Evolutionary conservation across 179 eudicot genomes (phyloP).

Genomic region (Silene noctiflora): DNA sequence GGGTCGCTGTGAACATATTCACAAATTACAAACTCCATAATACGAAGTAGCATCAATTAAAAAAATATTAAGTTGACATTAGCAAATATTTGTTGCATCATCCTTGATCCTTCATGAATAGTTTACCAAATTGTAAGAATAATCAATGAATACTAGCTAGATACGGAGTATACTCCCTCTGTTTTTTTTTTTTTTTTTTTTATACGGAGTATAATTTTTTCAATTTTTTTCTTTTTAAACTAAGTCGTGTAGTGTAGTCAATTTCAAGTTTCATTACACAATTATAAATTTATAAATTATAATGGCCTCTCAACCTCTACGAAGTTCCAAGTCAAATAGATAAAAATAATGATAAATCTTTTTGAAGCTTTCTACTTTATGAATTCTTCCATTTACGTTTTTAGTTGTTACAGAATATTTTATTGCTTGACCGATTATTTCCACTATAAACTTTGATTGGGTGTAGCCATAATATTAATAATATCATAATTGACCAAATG

Average conservation of each 20-base stretch:
- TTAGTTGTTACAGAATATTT: background rate
- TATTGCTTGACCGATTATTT: background rate
- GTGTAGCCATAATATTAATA: background rate
- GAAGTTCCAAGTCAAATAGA: slow-evolving; percentile 6
- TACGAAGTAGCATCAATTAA: background rate
- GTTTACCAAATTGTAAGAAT: slow-evolving; percentile 13
- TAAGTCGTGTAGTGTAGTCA: no score
- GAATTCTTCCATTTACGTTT: background rate
- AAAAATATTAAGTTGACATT: background rate
- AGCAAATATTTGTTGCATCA: slow-evolving; percentile 1
- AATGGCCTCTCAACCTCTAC: background rate
- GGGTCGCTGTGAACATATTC: background rate
- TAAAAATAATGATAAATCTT: background rate
- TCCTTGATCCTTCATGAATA: background rate
- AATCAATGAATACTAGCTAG: background rate
- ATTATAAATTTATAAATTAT: background rate
- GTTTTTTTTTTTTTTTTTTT: no score
- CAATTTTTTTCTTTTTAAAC: no score
- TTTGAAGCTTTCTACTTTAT: background rate
- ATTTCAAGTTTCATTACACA: background rate
- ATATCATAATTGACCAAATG: background rate
- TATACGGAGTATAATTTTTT: no score
- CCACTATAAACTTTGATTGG: background rate
- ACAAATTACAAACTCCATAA: background rate
- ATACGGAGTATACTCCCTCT: no score